Percentiles rank a stretch among this genome's conserved stretches.
These are phyloP conservation scores for Chenopodium berlandieri DNA, from an alignment of 148 eudicot species.

Conservation along the genomic window DNA sequence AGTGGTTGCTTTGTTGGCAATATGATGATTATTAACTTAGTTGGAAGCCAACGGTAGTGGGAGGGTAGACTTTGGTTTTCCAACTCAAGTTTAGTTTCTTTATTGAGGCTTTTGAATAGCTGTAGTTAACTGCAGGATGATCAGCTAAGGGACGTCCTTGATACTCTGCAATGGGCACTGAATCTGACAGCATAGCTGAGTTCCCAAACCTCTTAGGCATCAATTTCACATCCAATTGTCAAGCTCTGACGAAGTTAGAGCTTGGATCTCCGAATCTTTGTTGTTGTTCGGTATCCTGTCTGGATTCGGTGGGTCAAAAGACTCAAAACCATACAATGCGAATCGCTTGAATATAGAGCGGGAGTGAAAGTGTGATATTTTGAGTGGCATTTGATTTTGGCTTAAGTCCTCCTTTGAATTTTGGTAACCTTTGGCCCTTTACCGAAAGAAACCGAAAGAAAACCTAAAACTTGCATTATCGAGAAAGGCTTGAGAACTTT, in stretches of 20 bases:
- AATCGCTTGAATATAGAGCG: constrained; percentile 73
- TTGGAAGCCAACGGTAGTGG: too few species aligned
- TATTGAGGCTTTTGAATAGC: constrained; percentile 8
- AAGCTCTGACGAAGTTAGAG: constrained; percentile 56
- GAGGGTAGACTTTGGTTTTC: too few species aligned
- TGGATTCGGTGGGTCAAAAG: constrained; percentile 70
- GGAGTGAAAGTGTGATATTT: too few species aligned
- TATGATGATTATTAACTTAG: too few species aligned
- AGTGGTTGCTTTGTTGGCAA: too few species aligned
- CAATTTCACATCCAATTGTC: constrained; percentile 72
- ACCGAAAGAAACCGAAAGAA: background rate
- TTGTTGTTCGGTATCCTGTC: constrained; percentile 26
- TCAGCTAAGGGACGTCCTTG: constrained; percentile 93
- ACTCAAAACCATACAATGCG: constrained; percentile 59
- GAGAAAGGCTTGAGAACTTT: background rate
- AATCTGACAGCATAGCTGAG: constrained; percentile 69
- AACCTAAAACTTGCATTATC: background rate
- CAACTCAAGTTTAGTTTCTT: too few species aligned
- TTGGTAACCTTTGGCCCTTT: background rate
- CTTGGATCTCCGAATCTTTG: constrained; percentile 42
- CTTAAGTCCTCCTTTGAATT: too few species aligned
- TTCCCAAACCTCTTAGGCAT: constrained; percentile 87
- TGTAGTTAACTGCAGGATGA: constrained; percentile 84
- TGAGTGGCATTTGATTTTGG: too few species aligned
- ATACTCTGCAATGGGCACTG: constrained; percentile 77